These are phyloP conservation scores for Aureobasidium sp. DNA, from an alignment of 2,329 filamentous ascomycete species.

Conservation along the genomic window DNA sequence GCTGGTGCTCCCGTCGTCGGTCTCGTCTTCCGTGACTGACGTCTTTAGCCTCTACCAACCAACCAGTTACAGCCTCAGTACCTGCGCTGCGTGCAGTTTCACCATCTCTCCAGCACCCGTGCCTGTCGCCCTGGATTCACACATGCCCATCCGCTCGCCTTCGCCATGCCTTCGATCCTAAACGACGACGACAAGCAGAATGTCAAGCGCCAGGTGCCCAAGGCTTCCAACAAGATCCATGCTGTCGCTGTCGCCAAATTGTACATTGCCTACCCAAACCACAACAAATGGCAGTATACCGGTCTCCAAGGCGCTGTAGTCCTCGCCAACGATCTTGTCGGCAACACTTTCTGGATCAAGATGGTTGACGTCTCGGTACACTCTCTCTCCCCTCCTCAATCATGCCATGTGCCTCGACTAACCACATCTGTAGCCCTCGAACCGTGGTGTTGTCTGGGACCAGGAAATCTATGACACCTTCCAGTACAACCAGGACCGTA, in stretches of 20 bases:
- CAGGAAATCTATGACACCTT: conserved; percentile 97
- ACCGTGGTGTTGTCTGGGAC: conserved; percentile 86
- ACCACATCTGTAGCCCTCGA: conserved; percentile 49
- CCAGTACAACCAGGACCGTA: conserved; percentile 91
- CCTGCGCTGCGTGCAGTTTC: not conserved
- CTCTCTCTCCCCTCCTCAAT: conserved; percentile 17
- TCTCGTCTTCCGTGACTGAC: not conserved
- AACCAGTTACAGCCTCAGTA: not conserved
- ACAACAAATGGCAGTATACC: conserved; percentile 83
- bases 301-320: conserved; percentile 87
- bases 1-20: not conserved
- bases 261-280: conserved; percentile 85
- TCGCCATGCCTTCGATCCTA: conserved; percentile 55
- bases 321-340: conserved; percentile 86
- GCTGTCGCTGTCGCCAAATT: conserved; percentile 88
- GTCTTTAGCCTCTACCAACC: not conserved
- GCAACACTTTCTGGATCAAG: conserved; percentile 96
- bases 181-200: conserved; percentile 93
- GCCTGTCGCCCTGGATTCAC: not conserved
- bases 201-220: conserved; percentile 89
- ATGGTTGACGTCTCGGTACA: conserved; percentile 90
- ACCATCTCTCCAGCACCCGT: not conserved
- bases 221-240: conserved; percentile 93
- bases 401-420: not conserved
- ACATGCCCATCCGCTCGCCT: conserved; percentile 13